These are phyloP conservation scores for Aspergillus novoparasiticus DNA, from an alignment of 2,329 filamentous ascomycete species.

Conservation along the genomic window DNA sequence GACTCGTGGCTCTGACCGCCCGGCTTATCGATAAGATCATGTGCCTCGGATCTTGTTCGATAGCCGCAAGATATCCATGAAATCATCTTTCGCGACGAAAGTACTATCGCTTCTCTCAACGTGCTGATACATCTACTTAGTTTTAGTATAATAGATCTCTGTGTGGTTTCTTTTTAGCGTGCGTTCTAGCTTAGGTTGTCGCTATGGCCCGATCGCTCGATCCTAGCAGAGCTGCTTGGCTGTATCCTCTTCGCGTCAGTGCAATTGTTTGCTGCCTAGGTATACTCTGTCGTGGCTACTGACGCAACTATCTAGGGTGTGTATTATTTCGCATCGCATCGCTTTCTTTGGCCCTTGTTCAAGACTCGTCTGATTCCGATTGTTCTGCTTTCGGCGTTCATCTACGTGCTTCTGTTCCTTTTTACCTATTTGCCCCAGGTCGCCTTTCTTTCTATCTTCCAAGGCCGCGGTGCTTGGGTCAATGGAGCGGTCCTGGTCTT, in stretches of 20 bases:
- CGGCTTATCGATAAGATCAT: conserved; percentile 39
- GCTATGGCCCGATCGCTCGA: conserved; percentile 26
- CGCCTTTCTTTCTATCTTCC: conserved; percentile 85
- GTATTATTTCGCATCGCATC: conserved; percentile 76
- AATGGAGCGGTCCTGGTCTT: conserved; percentile 85
- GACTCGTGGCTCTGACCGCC: conserved; percentile 24
- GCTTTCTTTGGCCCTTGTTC: conserved; percentile 81
- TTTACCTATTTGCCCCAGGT: conserved; percentile 89
- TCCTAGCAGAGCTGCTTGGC: conserved; percentile 43
- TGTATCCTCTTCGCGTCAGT: conserved; percentile 52
- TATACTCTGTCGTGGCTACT: not conserved
- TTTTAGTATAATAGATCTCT: not conserved
- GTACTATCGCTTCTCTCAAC: not conserved
- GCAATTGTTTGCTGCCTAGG: conserved; percentile 9
- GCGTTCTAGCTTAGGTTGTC: not conserved
- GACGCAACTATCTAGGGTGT: conserved; percentile 60
- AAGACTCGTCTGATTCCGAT: conserved; percentile 76
- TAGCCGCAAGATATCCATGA: not conserved
- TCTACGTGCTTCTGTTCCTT: conserved; percentile 83
- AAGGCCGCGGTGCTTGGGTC: conserved; percentile 83
- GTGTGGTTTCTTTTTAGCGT: not conserved
- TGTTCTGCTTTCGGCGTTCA: conserved; percentile 76
- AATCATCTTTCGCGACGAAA: conserved; percentile 2
- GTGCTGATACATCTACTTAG: not conserved
- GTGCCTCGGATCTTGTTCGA: conserved; percentile 15